Percentiles rank a stretch among this genome's conserved stretches.
Evolutionary conservation across 257 asterid species (phyloP).

Genomic region (Ocimum tenuiflorum): DNA sequence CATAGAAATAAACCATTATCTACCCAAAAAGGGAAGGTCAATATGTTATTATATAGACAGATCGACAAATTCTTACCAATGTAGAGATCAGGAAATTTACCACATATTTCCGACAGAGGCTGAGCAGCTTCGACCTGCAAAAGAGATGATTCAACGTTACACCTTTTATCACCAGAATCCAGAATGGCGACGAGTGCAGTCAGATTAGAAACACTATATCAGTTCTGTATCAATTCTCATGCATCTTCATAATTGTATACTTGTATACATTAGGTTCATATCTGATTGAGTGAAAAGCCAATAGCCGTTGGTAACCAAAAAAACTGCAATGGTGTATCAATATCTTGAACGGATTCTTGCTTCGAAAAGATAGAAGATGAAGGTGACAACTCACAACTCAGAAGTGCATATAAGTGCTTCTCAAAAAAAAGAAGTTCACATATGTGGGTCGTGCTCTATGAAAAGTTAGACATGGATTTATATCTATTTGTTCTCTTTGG

Average conservation of each 20-base stretch:
- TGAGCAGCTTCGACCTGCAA: constrained; percentile 71
- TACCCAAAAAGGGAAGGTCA: background rate
- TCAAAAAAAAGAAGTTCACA: no score
- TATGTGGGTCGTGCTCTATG: background rate
- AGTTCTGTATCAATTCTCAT: background rate
- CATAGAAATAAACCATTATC: background rate
- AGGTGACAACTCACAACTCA: no score
- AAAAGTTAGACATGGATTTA: no score
- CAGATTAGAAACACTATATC: background rate
- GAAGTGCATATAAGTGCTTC: no score
- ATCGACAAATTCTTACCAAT: constrained; percentile 40
- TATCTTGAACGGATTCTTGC: background rate
- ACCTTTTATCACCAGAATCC: background rate
- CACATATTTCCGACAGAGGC: constrained; percentile 53
- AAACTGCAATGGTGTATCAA: no score
- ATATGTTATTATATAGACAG: background rate
- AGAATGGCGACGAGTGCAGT: background rate
- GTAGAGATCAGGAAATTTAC: constrained; percentile 59
- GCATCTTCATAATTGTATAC: background rate
- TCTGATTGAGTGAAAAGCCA: no score
- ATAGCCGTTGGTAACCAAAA: no score
- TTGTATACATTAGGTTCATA: no score
- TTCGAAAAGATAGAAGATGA: background rate
- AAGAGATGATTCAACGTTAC: background rate
- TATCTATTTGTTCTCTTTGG: no score